Percentiles rank a stretch among this genome's conserved stretches.
These are phyloP conservation scores for Leishmania guyanensis DNA, from an alignment of 208 protist genomes.

Conservation along the genomic window DNA sequence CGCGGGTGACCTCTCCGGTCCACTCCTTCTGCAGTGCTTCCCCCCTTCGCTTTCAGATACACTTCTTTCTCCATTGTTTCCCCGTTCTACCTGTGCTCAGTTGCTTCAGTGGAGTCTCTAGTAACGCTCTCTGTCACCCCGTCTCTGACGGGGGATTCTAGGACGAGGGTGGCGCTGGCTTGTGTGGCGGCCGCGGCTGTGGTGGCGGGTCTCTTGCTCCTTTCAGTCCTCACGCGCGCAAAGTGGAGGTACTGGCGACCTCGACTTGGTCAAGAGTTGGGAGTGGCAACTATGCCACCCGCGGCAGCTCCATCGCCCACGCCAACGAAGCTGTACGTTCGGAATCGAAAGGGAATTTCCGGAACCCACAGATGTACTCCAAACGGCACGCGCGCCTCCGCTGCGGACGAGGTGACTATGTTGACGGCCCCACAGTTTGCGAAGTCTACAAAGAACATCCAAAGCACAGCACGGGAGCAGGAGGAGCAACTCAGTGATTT, in stretches of 20 bases:
- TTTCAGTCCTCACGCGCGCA: not conserved
- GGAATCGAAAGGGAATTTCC: not conserved
- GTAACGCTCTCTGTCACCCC: not conserved
- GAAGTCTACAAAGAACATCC: constrained; percentile 46
- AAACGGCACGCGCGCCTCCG: not conserved
- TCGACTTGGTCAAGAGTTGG: not conserved
- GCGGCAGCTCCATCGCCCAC: not conserved
- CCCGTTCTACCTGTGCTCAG: not conserved
- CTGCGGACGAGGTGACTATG: constrained; percentile 36
- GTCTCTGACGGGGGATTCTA: not conserved
- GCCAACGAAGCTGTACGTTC: not conserved
- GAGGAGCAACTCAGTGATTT: constrained; percentile 50
- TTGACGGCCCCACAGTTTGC: constrained; percentile 66
- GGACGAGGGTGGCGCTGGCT: not conserved
- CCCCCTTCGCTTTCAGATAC: not conserved
- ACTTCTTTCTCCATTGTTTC: not conserved
- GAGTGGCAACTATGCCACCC: constrained; percentile 1
- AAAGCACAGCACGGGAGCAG: constrained; percentile 30
- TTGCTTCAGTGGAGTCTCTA: constrained; percentile 3
- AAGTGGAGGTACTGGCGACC: not conserved
- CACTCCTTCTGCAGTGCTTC: not conserved
- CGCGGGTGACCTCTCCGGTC: not conserved
- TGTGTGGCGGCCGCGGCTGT: not conserved
- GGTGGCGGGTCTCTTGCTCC: not conserved
- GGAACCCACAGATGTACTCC: not conserved